A percentile compares a stretch with the other conserved stretches of the same genome.
phyloP scores from a whole-genome alignment of 208 protist species.

The Leishmania aethiopica region DNA sequence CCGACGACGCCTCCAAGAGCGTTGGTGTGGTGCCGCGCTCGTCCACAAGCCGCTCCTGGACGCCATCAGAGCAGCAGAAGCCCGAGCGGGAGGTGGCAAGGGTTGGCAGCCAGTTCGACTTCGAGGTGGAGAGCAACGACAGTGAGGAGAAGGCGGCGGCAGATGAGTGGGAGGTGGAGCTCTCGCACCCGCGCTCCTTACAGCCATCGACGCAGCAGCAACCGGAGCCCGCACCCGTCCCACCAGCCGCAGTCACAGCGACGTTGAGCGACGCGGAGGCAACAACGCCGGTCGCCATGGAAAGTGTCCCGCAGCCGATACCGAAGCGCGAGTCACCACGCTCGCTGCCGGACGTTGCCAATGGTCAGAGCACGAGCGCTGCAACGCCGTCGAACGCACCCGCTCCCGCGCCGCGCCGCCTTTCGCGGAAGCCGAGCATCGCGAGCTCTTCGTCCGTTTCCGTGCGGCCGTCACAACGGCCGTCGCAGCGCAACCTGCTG shows the following conservation, averaged over 20 bases:
- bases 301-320: slow-evolving; percentile 11
- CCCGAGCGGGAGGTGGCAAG: neutral
- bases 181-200: neutral
- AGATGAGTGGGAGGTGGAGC: slow-evolving; percentile 6
- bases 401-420: neutral
- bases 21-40: neutral
- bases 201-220: neutral
- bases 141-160: neutral
- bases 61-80: neutral
- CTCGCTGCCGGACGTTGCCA: neutral
- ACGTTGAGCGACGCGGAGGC: slow-evolving; percentile 3
- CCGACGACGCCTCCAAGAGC: neutral
- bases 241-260: neutral
- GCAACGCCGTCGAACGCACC: slow-evolving; percentile 1
- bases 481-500: slow-evolving; percentile 12
- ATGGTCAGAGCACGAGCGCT: neutral
- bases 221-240: neutral
- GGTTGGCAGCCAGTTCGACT: neutral
- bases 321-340: slow-evolving; percentile 7
- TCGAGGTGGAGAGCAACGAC: neutral
- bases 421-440: slow-evolving; percentile 3
- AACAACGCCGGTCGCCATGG: slow-evolving; percentile 6
- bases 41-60: neutral
- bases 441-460: neutral
- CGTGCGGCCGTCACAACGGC: neutral